phyloP scores from a whole-genome alignment of 2,329 filamentous ascomycete species.

The Cordyceps farinosa region DNA sequence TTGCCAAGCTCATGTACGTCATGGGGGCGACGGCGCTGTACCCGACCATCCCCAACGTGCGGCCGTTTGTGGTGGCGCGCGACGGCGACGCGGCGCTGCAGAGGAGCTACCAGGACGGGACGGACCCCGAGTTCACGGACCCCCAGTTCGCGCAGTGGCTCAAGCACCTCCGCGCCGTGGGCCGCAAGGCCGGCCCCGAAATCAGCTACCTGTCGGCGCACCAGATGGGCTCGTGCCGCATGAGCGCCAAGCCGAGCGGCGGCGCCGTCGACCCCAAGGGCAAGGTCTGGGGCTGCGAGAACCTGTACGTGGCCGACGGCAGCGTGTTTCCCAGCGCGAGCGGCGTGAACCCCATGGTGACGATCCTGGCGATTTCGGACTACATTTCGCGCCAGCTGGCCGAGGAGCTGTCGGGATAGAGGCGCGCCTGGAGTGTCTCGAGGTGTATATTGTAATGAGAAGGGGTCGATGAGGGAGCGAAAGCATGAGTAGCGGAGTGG shows the following conservation, averaged over 20 bases:
- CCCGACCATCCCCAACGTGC: slow-evolving; percentile 57
- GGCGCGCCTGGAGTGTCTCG: too few species aligned
- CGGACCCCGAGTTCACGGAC: slow-evolving; percentile 51
- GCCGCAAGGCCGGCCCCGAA: slow-evolving; percentile 45
- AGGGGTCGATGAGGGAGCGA: background rate
- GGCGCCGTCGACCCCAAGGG: slow-evolving; percentile 59
- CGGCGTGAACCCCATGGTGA: slow-evolving; percentile 81
- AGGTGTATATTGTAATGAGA: background rate
- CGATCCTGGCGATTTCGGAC: slow-evolving; percentile 67
- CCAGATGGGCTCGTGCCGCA: slow-evolving; percentile 76
- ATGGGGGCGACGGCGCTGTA: slow-evolving; percentile 79
- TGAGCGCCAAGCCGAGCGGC: slow-evolving; percentile 52
- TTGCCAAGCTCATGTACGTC: slow-evolving; percentile 74
- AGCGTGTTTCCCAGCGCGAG: slow-evolving; percentile 74
- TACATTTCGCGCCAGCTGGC: slow-evolving; percentile 58
- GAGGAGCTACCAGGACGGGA: slow-evolving; percentile 20
- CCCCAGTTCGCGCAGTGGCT: slow-evolving; percentile 61
- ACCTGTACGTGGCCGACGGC: slow-evolving; percentile 68
- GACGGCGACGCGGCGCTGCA: slow-evolving; percentile 22
- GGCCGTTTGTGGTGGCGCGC: slow-evolving; percentile 52
- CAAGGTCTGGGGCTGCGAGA: slow-evolving; percentile 62
- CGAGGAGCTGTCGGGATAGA: slow-evolving; percentile 35
- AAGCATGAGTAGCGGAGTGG: background rate
- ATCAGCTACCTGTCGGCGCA: slow-evolving; percentile 66
- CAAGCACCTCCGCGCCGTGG: slow-evolving; percentile 42